phyloP scores from a whole-genome alignment of 1,139 yeast species.

The Candida pseudoviswanathii region DNA sequence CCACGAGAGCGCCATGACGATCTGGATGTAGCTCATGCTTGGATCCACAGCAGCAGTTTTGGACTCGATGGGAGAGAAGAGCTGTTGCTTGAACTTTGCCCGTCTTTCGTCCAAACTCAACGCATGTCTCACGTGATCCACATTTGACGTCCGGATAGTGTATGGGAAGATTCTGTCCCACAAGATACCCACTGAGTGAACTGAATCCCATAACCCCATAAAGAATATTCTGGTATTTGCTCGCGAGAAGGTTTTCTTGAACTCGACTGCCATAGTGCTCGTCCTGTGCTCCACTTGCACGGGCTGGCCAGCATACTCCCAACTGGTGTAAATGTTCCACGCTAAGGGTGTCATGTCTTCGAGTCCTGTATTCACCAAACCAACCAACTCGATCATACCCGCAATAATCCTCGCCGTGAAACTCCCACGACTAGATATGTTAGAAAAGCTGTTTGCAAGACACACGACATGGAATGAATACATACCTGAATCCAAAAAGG shows the following conservation, averaged over 20 bases:
- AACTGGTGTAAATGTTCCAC: slow-evolving; percentile 59
- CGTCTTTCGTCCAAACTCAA: slow-evolving; percentile 66
- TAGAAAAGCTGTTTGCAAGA: neutral
- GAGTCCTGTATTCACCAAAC: slow-evolving; percentile 53
- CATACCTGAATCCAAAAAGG: slow-evolving; percentile 57
- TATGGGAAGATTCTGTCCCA: slow-evolving; percentile 60
- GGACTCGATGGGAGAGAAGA: slow-evolving; percentile 39
- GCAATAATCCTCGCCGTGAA: slow-evolving; percentile 62
- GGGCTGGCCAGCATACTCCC: slow-evolving; percentile 67
- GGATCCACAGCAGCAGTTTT: neutral
- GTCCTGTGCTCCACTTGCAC: slow-evolving; percentile 40
- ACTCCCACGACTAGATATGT: slow-evolving; percentile 56
- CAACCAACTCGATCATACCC: slow-evolving; percentile 65
- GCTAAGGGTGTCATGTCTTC: slow-evolving; percentile 59
- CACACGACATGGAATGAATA: neutral
- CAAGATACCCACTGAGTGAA: slow-evolving; percentile 62
- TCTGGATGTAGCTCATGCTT: slow-evolving; percentile 3
- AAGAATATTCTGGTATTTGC: slow-evolving; percentile 48
- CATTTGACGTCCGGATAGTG: slow-evolving; percentile 50
- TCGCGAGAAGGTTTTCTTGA: slow-evolving; percentile 53
- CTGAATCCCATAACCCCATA: slow-evolving; percentile 69
- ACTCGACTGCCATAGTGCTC: slow-evolving; percentile 49
- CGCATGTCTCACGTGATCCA: slow-evolving; percentile 64
- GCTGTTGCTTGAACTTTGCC: slow-evolving; percentile 59
- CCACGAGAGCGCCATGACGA: slow-evolving; percentile 2